Base-by-base conservation (phyloP, 352 stramenopile species). In the Phytophthora pisi region DNA sequence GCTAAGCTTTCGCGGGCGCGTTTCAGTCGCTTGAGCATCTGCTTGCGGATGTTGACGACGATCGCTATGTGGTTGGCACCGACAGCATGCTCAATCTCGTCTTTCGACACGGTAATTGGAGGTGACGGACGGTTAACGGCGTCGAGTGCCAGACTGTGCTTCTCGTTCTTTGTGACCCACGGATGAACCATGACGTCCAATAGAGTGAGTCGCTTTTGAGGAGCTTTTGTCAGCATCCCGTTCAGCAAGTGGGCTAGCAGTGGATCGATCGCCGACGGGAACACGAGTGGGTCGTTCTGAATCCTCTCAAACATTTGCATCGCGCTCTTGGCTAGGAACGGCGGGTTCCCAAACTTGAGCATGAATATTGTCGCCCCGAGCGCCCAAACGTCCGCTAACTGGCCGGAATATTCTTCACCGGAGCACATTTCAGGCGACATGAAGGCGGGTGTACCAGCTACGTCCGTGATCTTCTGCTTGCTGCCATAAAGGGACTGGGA, bases 361-460 rank as follows among this genome's bases (percentile, higher is more conserved):
- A 97, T 96, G 75, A 92, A 97, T n/a, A 95, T 66, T 9, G 87
- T 96, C 1, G 85, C 90, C 15, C 94, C 92, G 1, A 97, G 78
- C 0, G 94, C 92, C 91, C 93, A 98, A 31, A 98, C 85, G 66
- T 98, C 94, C 0, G 91, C 94, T 6, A 97, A 64, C 36, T 96
- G 89, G 5, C 92, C 94, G 0, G 83, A 92, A 61, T 92, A 89
- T 23, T 91, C 86, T n/a, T 89, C 81, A 0, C 78, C 86, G 0
- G 84, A 89, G 64, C 91, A 98, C 77, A 98, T 95, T 70, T 98
- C 94, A 2, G 94, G 94, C 0, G 91, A 92, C 90, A 98, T 97
- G 61, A 98, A 98, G 4, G 92, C 91, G 10, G 92, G 92, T 0
- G 93, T 98, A 2, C 94, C 94, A 1, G 79, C 90, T 6, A 89